Base-by-base conservation (phyloP, 2,329 filamentous ascomycete genomes). In the Colletotrichum spaethianum region DNA sequence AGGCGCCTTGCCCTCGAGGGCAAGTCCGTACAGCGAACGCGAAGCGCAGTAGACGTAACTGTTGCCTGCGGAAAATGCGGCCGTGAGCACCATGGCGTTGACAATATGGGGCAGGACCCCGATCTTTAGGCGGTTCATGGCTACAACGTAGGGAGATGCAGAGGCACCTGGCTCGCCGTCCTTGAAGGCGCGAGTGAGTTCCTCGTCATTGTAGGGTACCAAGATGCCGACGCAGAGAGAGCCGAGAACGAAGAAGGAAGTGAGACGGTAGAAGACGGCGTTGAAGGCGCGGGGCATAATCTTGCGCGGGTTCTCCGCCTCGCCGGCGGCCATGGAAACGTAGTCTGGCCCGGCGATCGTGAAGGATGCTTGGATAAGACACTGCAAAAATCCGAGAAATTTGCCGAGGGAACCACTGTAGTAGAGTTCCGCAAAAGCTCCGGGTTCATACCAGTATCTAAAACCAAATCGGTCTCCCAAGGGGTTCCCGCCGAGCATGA, bases 401-500 rank as follows among this genome's bases (percentile, higher is more conserved):
- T 87, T 85, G n/a, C 94, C 94, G 0, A 94, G 87, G 8, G 85
- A 79, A 0, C 93, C 94, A 0, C 84, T 84, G 42, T 87, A 88
- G 78, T 93, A 91, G 59, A 92, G 86, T 73, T 91, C 88, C 3
- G 88, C 87, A 78, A 96, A 95, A 0, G 93, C 86, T 1, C 93
- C 93, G 0, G 93, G 93, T 0, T 89, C 83, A 4, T 87, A 84
- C 90, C 90, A 93, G 79, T 88, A 90, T 0, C 80, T 87, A 79
- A 96, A 96, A 0, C 93, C 93, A 74, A 93, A 93, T 0, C 89
- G 85, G 75, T 95, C 92, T 46, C 89, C 85, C 0, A 90, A 79
- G 0, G 94, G 94, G 75, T 96, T 96, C 3, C 93, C 94, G 9
- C 94, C 94, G 1, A 96, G 83, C 92, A 96, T 96, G 74, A 91